phyloP scores from a whole-genome alignment of 305 asterid genomes.

The Fraxinus baroniana region DNA sequence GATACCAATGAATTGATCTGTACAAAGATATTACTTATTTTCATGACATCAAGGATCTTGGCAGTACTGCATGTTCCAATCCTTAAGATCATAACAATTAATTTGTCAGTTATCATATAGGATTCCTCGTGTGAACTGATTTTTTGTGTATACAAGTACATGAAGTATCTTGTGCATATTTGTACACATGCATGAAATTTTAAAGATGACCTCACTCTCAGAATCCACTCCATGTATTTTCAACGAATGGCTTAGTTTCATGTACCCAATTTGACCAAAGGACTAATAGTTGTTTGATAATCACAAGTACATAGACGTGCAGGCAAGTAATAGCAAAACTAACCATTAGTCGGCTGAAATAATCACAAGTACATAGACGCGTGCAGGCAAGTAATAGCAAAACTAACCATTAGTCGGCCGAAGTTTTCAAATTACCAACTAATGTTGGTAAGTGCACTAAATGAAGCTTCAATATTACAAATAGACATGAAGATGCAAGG shows the following conservation, averaged over 20 bases:
- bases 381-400: no score
- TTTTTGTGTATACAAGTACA: neutral
- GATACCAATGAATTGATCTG: neutral
- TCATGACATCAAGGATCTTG: neutral
- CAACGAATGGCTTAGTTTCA: neutral
- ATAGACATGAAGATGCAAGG: neutral
- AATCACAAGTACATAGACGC: no score
- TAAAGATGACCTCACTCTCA: neutral
- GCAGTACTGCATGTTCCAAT: neutral
- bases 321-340: neutral
- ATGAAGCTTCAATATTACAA: neutral
- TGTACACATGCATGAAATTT: neutral
- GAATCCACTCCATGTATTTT: neutral
- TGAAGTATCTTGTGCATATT: neutral
- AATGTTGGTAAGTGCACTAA: neutral
- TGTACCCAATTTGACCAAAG: neutral
- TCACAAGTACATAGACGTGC: neutral
- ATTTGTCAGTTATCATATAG: neutral
- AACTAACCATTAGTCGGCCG: no score
- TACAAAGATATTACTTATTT: neutral
- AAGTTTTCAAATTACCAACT: neutral
- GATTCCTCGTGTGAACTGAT: neutral
- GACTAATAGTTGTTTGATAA: neutral
- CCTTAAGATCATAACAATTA: neutral
- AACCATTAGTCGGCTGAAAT: neutral